Evolutionary conservation across 257 asterid species (phyloP).

Genomic region (Thymus quinquecostatus): DNA sequence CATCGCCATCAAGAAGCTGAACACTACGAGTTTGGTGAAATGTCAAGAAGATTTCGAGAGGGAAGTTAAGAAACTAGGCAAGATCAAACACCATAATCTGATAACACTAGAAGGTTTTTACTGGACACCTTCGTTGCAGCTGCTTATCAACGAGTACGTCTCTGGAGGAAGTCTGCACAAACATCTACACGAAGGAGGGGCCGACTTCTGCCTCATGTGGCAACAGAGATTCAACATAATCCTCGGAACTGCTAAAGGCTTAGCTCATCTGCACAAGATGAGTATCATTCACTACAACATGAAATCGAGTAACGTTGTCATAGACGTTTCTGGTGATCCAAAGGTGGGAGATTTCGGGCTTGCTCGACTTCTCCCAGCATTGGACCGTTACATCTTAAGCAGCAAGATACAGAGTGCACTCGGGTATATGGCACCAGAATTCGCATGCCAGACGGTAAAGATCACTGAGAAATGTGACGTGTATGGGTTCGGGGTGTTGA

Average conservation of each 20-base stretch:
- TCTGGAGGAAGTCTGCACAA: constrained; percentile 62
- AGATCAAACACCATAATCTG: constrained; percentile 59
- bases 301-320: constrained; percentile 64
- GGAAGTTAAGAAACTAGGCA: constrained; percentile 65
- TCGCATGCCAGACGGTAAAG: constrained; percentile 78
- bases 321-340: constrained; percentile 56
- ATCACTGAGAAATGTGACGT: constrained; percentile 88
- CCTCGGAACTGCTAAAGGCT: constrained; percentile 69
- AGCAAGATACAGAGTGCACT: constrained; percentile 89
- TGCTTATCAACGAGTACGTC: constrained; percentile 62
- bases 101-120: constrained; percentile 76
- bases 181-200: constrained; percentile 59
- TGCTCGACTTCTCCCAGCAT: constrained; percentile 61
- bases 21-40: constrained; percentile 69
- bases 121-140: constrained; percentile 86
- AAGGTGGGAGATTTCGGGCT: constrained; percentile 80
- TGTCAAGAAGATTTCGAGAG: constrained; percentile 76
- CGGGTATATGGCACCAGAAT: constrained; percentile 91
- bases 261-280: constrained; percentile 66
- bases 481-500: constrained; percentile 78
- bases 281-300: constrained; percentile 71
- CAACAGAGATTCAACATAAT: constrained; percentile 64
- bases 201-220: constrained; percentile 53
- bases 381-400: constrained; percentile 73
- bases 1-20: constrained; percentile 85